These are phyloP conservation scores for Yamadazyma pseudoaaseri DNA, from an alignment of 1,139 yeast genomes.

Conservation along the genomic window DNA sequence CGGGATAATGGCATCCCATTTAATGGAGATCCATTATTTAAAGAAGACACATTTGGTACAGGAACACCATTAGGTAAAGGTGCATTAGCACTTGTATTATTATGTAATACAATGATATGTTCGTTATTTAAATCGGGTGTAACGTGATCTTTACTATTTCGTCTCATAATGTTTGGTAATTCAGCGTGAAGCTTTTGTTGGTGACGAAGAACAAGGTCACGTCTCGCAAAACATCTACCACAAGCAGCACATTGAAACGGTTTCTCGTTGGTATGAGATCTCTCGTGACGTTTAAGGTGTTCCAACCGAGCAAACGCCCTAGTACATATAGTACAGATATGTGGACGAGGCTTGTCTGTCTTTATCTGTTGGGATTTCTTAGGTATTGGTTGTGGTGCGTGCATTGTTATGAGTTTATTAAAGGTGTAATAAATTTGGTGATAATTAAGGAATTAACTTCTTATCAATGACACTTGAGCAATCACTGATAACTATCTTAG, in stretches of 20 bases:
- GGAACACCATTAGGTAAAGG: constrained; percentile 35
- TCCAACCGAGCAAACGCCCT: constrained; percentile 94
- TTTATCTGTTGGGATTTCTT: constrained; percentile 80
- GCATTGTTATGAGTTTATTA: too few species aligned
- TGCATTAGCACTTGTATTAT: constrained; percentile 45
- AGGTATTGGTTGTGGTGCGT: constrained; percentile 65
- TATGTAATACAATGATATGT: constrained; percentile 42
- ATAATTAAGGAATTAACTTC: background rate
- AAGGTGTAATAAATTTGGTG: background rate
- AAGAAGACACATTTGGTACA: too few species aligned
- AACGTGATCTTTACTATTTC: constrained; percentile 15
- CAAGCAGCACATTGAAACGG: constrained; percentile 69
- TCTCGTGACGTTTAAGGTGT: constrained; percentile 89
- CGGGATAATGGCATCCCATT: background rate
- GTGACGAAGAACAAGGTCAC: constrained; percentile 49
- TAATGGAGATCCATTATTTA: background rate
- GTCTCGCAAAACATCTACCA: constrained; percentile 49
- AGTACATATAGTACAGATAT: constrained; percentile 88
- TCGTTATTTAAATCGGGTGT: constrained; percentile 24
- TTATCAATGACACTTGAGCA: too few species aligned
- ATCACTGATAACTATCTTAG: background rate
- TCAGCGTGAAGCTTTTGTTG: constrained; percentile 41
- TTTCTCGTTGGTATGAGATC: constrained; percentile 95
- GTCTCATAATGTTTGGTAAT: constrained; percentile 23
- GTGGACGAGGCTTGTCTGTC: constrained; percentile 90